These are phyloP conservation scores for Neocucurbitaria cava DNA, from an alignment of 2,329 filamentous ascomycete genomes.

Conservation along the genomic window DNA sequence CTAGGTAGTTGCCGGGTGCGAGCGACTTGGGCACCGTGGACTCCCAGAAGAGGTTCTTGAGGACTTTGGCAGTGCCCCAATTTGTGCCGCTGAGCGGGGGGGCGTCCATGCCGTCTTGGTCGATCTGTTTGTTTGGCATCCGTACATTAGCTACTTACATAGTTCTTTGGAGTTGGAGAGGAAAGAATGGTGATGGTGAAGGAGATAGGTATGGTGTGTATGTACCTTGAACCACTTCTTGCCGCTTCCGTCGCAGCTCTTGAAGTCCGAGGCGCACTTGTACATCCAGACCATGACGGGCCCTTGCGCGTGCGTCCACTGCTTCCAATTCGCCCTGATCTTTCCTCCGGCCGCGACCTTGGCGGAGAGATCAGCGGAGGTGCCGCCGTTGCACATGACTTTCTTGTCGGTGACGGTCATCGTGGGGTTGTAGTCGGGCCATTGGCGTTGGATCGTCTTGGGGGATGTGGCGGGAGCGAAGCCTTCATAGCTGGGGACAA, in stretches of 20 bases:
- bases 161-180: too few species aligned
- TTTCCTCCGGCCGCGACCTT: constrained; percentile 58
- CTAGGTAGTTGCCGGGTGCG: constrained; percentile 36
- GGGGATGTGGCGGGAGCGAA: constrained; percentile 58
- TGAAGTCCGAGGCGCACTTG: constrained; percentile 58
- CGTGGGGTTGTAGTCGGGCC: constrained; percentile 65
- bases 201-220: constrained; percentile 36
- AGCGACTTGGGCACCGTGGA: constrained; percentile 59
- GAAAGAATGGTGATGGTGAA: not conserved
- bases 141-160: not conserved
- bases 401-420: constrained; percentile 57
- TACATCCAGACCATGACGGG: constrained; percentile 65
- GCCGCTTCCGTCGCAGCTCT: constrained; percentile 59
- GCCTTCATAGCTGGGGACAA: constrained; percentile 58
- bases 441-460: constrained; percentile 64
- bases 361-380: constrained; percentile 51
- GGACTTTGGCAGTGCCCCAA: constrained; percentile 60
- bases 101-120: constrained; percentile 60
- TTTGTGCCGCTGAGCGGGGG: constrained; percentile 54
- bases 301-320: constrained; percentile 66
- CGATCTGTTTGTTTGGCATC: constrained; percentile 37
- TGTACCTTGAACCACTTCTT: constrained; percentile 63
- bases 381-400: constrained; percentile 64
- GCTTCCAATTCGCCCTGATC: constrained; percentile 61
- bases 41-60: constrained; percentile 60